Percentiles rank a stretch among this genome's conserved stretches.
Conservation (phyloP, 352 stramenopile species). For the Pythium grandisporangium region DNA sequence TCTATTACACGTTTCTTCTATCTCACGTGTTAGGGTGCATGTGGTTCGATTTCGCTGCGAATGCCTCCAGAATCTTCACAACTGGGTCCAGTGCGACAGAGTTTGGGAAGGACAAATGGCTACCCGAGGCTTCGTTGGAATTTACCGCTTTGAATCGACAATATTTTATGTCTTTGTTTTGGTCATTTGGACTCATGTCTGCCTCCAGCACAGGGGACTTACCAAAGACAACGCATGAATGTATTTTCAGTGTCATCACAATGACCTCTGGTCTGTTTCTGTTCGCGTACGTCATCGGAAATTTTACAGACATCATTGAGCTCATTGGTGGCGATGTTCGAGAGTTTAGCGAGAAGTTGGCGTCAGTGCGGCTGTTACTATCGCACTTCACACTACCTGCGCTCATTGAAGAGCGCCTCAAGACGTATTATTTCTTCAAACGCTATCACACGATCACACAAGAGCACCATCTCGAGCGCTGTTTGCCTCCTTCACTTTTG, state of each 20-base stretch:
- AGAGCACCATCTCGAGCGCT: slow-evolving; percentile 30
- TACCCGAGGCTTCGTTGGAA: slow-evolving; percentile 17
- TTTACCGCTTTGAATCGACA: slow-evolving; percentile 10
- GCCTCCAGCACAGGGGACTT: slow-evolving; percentile 25
- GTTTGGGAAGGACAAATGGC: slow-evolving; percentile 36
- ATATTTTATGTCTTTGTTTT: slow-evolving; percentile 28
- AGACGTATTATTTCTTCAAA: slow-evolving; percentile 42
- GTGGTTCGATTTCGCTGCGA: slow-evolving; percentile 42
- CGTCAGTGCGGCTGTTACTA: slow-evolving; percentile 26
- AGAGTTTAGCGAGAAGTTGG: slow-evolving; percentile 37
- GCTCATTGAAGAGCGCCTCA: slow-evolving; percentile 23
- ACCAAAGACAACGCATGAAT: slow-evolving; percentile 21
- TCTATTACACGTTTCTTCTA: slow-evolving; percentile 46
- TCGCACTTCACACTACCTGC: slow-evolving; percentile 27
- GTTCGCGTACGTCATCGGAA: slow-evolving; percentile 34
- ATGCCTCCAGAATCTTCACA: slow-evolving; percentile 19
- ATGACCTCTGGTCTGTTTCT: slow-evolving; percentile 36
- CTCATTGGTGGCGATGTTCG: slow-evolving; percentile 35
- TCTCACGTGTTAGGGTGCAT: slow-evolving; percentile 41
- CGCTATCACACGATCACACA: slow-evolving; percentile 47
- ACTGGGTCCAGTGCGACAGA: slow-evolving; percentile 5
- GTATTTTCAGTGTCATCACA: slow-evolving; percentile 26
- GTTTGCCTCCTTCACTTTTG: slow-evolving; percentile 35
- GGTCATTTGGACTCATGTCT: slow-evolving; percentile 33
- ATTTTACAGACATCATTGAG: slow-evolving; percentile 37